phyloP scores from a whole-genome alignment of 495 filamentous ascomycete genomes.

The Aspergillus leporis region DNA sequence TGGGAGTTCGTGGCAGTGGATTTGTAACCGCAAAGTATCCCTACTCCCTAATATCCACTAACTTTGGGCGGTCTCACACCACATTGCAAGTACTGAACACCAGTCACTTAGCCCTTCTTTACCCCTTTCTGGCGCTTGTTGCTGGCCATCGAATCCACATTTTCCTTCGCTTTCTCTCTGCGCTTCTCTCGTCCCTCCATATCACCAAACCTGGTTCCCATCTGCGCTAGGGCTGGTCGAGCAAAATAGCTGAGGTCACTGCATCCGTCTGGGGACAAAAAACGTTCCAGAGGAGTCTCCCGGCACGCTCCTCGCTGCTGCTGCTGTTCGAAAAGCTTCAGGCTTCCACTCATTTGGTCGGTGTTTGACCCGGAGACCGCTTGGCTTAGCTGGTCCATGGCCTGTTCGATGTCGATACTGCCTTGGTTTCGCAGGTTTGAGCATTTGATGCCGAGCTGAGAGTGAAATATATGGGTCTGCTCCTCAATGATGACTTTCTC shows the following conservation, averaged over 20 bases:
- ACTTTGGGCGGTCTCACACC: not conserved
- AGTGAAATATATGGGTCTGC: constrained; percentile 15
- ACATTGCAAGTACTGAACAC: not conserved
- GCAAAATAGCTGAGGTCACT: constrained; percentile 21
- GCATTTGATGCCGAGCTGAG: constrained; percentile 6
- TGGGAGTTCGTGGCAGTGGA: not conserved
- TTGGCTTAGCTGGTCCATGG: constrained; percentile 12
- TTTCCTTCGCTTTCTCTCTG: constrained; percentile 8
- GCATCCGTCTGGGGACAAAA: constrained; percentile 23
- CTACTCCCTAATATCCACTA: not conserved
- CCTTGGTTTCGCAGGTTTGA: not conserved
- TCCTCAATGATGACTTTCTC: constrained; percentile 25
- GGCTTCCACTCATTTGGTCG: not conserved
- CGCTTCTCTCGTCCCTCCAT: constrained; percentile 19
- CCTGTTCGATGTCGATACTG: constrained; percentile 8
- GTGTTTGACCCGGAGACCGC: not conserved
- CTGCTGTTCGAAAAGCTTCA: constrained; percentile 20
- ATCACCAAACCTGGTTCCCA: constrained; percentile 17
- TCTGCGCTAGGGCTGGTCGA: constrained; percentile 15
- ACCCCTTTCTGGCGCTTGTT: not conserved
- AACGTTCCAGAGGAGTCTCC: constrained; percentile 26
- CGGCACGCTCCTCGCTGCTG: constrained; percentile 6
- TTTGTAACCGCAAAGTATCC: not conserved
- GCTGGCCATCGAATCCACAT: constrained; percentile 10
- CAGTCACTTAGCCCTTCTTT: not conserved